These are phyloP conservation scores for Fusarium sublunatum DNA, from an alignment of 2,329 filamentous ascomycete genomes.

Conservation along the genomic window DNA sequence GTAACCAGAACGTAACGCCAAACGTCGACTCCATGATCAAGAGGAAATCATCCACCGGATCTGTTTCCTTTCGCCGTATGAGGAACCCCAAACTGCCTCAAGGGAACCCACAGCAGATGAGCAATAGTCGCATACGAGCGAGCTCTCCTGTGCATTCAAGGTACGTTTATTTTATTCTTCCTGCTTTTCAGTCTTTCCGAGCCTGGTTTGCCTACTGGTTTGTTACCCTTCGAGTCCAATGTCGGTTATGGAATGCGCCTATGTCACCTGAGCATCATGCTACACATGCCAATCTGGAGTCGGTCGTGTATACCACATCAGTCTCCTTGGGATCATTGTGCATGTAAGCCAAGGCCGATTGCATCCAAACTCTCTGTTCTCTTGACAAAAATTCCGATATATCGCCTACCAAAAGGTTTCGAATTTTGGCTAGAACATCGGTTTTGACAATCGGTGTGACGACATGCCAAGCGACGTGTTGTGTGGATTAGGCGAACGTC, in stretches of 20 bases:
- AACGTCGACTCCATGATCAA: constrained; percentile 39
- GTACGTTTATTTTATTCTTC: constrained; percentile 50
- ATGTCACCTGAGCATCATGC: not conserved
- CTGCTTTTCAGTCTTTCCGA: not conserved
- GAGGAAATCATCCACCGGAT: constrained; percentile 60
- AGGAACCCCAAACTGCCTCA: constrained; percentile 60
- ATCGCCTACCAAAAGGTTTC: constrained; percentile 8
- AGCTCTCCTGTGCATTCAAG: constrained; percentile 62
- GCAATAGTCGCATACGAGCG: constrained; percentile 55
- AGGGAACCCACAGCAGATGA: constrained; percentile 59
- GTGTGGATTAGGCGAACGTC: constrained; percentile 2
- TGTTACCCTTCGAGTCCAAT: not conserved
- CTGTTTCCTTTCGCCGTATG: constrained; percentile 60
- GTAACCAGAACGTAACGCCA: constrained; percentile 42
- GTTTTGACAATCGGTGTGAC: constrained; percentile 10
- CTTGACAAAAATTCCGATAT: constrained; percentile 5
- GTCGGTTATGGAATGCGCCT: constrained; percentile 2
- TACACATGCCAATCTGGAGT: not conserved
- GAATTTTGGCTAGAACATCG: constrained; percentile 28
- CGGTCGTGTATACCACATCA: not conserved
- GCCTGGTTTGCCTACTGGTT: not conserved
- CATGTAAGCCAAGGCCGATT: not conserved
- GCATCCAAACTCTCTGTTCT: not conserved
- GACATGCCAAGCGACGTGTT: constrained; percentile 24
- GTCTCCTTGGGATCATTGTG: not conserved